Evolutionary conservation across 1,139 yeast species (phyloP).

Genomic region (Candida mesenterica): DNA sequence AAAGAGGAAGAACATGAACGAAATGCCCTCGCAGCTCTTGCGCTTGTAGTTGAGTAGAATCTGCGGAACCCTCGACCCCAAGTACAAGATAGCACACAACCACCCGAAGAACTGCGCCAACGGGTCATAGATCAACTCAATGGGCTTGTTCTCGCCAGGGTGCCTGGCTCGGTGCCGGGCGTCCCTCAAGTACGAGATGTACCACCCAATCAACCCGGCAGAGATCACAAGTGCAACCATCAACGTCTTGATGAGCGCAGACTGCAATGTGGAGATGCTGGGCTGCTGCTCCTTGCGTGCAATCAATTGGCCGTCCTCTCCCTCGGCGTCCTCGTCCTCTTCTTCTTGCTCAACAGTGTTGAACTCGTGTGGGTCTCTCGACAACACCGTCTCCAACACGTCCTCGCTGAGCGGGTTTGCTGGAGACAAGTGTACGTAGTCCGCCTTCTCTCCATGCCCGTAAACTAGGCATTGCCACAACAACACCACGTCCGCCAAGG

Average conservation of each 20-base stretch:
- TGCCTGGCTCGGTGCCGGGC: constrained; percentile 27
- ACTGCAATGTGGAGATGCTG: constrained; percentile 18
- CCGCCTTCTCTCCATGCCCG: constrained; percentile 60
- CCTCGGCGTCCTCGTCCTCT: constrained; percentile 15
- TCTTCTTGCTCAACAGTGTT: constrained; percentile 12
- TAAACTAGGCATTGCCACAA: constrained; percentile 79
- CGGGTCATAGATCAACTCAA: constrained; percentile 58
- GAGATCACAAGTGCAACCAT: constrained; percentile 69
- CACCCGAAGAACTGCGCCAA: constrained; percentile 90
- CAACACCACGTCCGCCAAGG: constrained; percentile 82
- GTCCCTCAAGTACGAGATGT: constrained; percentile 52
- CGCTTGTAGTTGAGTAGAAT: constrained; percentile 76
- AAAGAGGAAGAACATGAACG: constrained; percentile 85
- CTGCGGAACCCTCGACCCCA: constrained; percentile 91
- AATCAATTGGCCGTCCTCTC: constrained; percentile 1
- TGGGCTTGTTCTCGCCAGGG: constrained; percentile 30
- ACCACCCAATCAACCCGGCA: constrained; percentile 88
- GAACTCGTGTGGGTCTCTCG: constrained; percentile 29
- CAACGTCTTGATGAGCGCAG: constrained; percentile 49
- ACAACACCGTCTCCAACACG: constrained; percentile 57
- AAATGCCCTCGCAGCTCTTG: constrained; percentile 90
- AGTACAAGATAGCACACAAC: constrained; percentile 80
- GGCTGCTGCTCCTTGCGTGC: constrained; percentile 10
- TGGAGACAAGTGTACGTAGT: constrained; percentile 80
- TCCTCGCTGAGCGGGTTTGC: constrained; percentile 82